These are phyloP conservation scores for Chaetoscypha palmicola DNA, from an alignment of 2,329 filamentous ascomycete species.

Conservation along the genomic window DNA sequence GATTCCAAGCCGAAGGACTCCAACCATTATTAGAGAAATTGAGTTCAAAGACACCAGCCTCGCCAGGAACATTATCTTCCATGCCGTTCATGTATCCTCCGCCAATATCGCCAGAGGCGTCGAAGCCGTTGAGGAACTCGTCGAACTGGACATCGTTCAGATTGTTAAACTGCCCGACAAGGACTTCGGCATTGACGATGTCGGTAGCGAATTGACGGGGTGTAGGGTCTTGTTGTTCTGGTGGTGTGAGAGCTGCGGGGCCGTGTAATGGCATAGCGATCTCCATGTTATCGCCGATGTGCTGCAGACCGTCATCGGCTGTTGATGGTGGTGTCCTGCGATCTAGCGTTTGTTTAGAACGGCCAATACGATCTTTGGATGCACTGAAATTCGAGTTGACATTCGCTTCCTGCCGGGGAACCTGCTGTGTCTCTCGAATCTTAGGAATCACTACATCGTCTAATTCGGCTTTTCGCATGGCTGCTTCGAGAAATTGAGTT, in stretches of 20 bases:
- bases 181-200: too few relatives aligned
- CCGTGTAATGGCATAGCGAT: neutral
- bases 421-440: neutral
- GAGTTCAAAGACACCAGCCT: too few relatives aligned
- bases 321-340: neutral
- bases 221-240: neutral
- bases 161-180: too few relatives aligned
- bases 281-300: neutral
- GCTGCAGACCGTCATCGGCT: neutral
- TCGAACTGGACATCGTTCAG: too few relatives aligned
- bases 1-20: too few relatives aligned
- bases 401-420: too few relatives aligned
- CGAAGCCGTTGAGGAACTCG: too few relatives aligned
- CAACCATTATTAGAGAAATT: too few relatives aligned
- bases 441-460: conserved; percentile 11
- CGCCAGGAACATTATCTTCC: too few relatives aligned
- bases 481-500: conserved; percentile 89
- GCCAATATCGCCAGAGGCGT: too few relatives aligned
- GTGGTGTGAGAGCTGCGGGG: neutral
- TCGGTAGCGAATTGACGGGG: too few relatives aligned
- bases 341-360: neutral
- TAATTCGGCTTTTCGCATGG: conserved; percentile 79
- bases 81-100: too few relatives aligned
- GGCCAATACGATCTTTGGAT: neutral
- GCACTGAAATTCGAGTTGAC: neutral